These are phyloP conservation scores for Salix koriyanagi DNA, from an alignment of 345 rosid species.

Conservation along the genomic window DNA sequence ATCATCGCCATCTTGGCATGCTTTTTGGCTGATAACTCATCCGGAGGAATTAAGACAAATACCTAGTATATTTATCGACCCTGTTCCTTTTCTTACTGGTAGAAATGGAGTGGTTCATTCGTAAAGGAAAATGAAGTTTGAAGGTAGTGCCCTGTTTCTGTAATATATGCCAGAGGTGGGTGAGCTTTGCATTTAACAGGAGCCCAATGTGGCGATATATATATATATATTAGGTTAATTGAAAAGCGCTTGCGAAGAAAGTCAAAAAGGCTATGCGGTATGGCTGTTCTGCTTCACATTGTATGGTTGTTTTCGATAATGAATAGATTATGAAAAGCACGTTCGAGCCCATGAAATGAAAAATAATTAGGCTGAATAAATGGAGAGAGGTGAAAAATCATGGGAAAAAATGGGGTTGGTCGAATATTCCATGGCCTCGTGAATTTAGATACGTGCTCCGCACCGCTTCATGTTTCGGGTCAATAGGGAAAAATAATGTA, in stretches of 20 bases:
- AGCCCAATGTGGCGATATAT: not conserved
- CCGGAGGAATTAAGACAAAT: slow-evolving; percentile 11
- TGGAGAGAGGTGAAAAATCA: not conserved
- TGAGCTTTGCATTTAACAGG: no score
- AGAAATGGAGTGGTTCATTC: slow-evolving; percentile 10
- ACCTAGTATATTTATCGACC: slow-evolving; percentile 20
- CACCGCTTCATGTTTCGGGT: no score
- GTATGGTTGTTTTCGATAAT: no score
- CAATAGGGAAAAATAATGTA: no score
- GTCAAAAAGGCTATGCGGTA: not conserved
- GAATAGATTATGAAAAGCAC: not conserved
- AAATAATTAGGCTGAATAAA: no score
- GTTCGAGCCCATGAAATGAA: not conserved
- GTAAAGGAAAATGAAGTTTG: not conserved
- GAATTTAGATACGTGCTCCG: no score
- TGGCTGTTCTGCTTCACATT: not conserved
- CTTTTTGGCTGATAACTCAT: not conserved
- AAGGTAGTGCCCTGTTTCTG: not conserved
- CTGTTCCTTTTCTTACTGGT: not conserved
- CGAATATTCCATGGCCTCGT: not conserved
- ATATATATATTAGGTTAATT: not conserved
- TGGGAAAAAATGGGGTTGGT: not conserved
- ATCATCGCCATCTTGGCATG: not conserved
- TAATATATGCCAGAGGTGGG: no score
- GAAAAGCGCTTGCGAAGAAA: not conserved